These are phyloP conservation scores for Melastoma candidum DNA, from an alignment of 441 rosid species.

Conservation along the genomic window DNA sequence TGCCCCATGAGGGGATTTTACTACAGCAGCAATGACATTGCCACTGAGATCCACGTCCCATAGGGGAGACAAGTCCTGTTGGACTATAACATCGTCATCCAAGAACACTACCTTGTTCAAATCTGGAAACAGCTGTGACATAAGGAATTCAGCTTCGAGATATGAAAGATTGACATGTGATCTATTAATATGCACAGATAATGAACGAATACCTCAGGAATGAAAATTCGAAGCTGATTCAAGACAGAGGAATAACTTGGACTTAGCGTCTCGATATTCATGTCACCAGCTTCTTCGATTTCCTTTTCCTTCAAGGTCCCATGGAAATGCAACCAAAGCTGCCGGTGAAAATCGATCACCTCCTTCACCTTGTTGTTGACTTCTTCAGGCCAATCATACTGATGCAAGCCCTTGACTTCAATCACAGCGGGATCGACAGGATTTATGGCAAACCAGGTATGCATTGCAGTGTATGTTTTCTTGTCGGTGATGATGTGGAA, in stretches of 20 bases:
- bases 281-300: slow-evolving; percentile 30
- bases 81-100: slow-evolving; percentile 89
- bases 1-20: slow-evolving; percentile 61
- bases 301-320: slow-evolving; percentile 45
- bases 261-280: slow-evolving; percentile 41
- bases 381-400: slow-evolving; percentile 78
- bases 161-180: slow-evolving; percentile 8
- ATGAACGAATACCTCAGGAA: slow-evolving; percentile 53
- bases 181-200: slow-evolving; percentile 16
- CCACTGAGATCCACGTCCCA: slow-evolving; percentile 72
- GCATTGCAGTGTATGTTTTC: slow-evolving; percentile 88
- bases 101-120: slow-evolving; percentile 83
- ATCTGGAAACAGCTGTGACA: slow-evolving; percentile 79
- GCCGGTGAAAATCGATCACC: slow-evolving; percentile 59
- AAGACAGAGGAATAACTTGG: slow-evolving; percentile 59
- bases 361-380: slow-evolving; percentile 61
- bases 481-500: slow-evolving; percentile 86
- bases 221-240: slow-evolving; percentile 78
- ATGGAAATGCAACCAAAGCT: slow-evolving; percentile 53
- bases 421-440: slow-evolving; percentile 49
- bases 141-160: slow-evolving; percentile 24
- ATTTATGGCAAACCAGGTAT: slow-evolving; percentile 91
- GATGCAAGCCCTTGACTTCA: slow-evolving; percentile 92
- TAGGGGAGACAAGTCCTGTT: slow-evolving; percentile 67
- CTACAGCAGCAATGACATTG: slow-evolving; percentile 72